These are phyloP conservation scores for Penicillium sp. DNA, from an alignment of 2,329 filamentous ascomycete species.

Conservation along the genomic window DNA sequence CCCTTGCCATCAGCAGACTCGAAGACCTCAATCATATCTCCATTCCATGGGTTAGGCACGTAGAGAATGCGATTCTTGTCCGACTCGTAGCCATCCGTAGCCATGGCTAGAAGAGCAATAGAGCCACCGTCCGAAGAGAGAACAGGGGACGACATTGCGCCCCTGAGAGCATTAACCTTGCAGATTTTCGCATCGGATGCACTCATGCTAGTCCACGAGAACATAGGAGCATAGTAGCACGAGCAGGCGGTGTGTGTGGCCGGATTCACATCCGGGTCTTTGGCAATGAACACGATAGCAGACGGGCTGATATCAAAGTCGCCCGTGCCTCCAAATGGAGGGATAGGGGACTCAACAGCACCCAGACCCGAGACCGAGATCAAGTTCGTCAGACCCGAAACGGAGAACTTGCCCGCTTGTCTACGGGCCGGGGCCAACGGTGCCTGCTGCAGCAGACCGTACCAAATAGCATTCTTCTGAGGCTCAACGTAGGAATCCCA, in stretches of 20 bases:
- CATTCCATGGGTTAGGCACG: constrained; percentile 43
- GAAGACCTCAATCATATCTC: constrained; percentile 41
- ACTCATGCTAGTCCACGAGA: constrained; percentile 40
- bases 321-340: constrained; percentile 47
- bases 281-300: constrained; percentile 48
- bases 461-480: constrained; percentile 52
- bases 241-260: constrained; percentile 49
- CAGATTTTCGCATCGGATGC: constrained; percentile 32
- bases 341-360: constrained; percentile 48
- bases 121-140: constrained; percentile 45
- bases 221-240: constrained; percentile 46
- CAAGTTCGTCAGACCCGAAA: constrained; percentile 46
- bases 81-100: constrained; percentile 47
- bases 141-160: constrained; percentile 47
- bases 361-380: constrained; percentile 39
- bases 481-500: constrained; percentile 53
- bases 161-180: constrained; percentile 36
- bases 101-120: constrained; percentile 46
- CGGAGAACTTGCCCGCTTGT: constrained; percentile 37
- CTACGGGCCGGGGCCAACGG: constrained; percentile 38
- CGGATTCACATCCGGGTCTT: constrained; percentile 45
- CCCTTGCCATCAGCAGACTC: constrained; percentile 37
- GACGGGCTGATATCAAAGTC: constrained; percentile 48
- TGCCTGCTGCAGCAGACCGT: constrained; percentile 46
- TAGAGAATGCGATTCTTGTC: constrained; percentile 48